Conservation (phyloP, 2,329 filamentous ascomycete genomes). For the Fonsecaea erecta region DNA sequence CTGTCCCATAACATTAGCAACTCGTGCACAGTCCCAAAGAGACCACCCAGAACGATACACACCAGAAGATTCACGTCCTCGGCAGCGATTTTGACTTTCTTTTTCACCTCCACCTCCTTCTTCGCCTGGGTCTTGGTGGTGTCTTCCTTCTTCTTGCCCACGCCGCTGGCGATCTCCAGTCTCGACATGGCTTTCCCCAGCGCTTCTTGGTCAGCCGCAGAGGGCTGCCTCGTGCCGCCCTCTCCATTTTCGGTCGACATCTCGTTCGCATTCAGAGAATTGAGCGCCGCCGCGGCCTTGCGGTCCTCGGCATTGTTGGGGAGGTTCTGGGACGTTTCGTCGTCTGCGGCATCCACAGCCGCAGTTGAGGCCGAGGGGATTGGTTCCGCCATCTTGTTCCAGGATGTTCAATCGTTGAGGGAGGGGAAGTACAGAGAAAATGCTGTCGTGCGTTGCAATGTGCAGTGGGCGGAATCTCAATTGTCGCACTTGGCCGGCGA, state of each 20-base stretch:
- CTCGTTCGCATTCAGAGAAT: constrained; percentile 51
- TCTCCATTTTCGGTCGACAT: constrained; percentile 45
- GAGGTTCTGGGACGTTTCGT: constrained; percentile 38
- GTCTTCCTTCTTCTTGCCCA: constrained; percentile 38
- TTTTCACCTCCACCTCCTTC: constrained; percentile 47
- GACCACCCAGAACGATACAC: constrained; percentile 31
- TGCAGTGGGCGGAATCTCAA: not conserved
- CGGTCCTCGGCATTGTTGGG: constrained; percentile 56
- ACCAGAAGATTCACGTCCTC: constrained; percentile 55
- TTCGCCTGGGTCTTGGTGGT: constrained; percentile 40
- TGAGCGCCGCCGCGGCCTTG: constrained; percentile 56
- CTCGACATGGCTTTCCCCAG: constrained; percentile 56
- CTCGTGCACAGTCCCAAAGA: not conserved
- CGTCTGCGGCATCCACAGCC: constrained; percentile 43
- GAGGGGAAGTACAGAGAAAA: not conserved
- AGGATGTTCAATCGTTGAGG: constrained; percentile 41
- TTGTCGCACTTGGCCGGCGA: not conserved
- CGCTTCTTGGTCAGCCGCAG: constrained; percentile 52
- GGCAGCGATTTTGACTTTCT: constrained; percentile 50
- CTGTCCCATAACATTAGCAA: constrained; percentile 36
- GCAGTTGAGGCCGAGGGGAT: constrained; percentile 48
- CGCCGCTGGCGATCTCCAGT: constrained; percentile 50
- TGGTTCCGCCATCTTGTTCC: constrained; percentile 49
- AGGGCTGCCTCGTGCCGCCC: constrained; percentile 38
- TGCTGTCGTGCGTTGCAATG: not conserved